phyloP scores from a whole-genome alignment of 805 yeast genomes.

The Kluyveromyces starmeri region DNA sequence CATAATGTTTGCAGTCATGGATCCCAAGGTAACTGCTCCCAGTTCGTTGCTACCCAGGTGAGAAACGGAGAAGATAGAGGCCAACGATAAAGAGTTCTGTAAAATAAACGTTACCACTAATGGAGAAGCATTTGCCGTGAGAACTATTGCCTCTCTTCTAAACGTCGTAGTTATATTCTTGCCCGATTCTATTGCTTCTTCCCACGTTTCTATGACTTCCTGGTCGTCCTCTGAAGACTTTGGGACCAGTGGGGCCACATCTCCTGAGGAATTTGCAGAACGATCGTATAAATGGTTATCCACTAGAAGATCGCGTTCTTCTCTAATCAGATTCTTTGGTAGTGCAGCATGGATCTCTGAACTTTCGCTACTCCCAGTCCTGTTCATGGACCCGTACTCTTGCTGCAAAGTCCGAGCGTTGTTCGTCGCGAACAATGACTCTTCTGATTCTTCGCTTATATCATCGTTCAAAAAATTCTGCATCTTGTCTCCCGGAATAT shows the following conservation, averaged over 20 bases:
- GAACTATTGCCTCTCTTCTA: conserved; percentile 37
- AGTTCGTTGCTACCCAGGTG: conserved; percentile 60
- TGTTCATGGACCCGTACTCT: conserved; percentile 9
- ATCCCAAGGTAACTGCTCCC: conserved; percentile 67
- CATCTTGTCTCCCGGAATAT: conserved; percentile 12
- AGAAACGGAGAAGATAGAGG: conserved; percentile 71
- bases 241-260: neutral
- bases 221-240: conserved; percentile 6
- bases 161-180: conserved; percentile 21
- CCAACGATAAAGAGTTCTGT: conserved; percentile 66
- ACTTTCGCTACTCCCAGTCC: neutral
- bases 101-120: conserved; percentile 56
- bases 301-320: conserved; percentile 27
- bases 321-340: conserved; percentile 19
- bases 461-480: conserved; percentile 12
- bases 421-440: conserved; percentile 15
- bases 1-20: conserved; percentile 71
- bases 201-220: conserved; percentile 24
- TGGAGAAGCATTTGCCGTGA: conserved; percentile 45
- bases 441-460: conserved; percentile 1
- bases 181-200: conserved; percentile 25
- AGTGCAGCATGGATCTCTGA: conserved; percentile 7
- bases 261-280: neutral
- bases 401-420: conserved; percentile 17
- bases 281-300: conserved; percentile 21